Evolutionary conservation across 768 basidiomycete genomes (phyloP).

Genomic region (Psilocybe cubensis): DNA sequence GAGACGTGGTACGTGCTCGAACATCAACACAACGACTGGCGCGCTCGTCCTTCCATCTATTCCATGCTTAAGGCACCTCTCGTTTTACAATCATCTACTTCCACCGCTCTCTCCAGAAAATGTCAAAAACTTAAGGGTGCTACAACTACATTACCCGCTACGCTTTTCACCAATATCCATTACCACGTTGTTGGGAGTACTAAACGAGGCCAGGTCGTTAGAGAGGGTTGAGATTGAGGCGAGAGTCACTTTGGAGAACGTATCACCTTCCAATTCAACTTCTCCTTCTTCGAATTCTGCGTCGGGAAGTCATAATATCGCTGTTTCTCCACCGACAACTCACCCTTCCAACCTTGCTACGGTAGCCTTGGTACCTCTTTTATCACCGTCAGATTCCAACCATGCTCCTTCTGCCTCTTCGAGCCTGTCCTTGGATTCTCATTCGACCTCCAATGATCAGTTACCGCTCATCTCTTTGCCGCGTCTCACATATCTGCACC

Average conservation of each 20-base stretch:
- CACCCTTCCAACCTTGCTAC: no score
- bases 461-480: conserved; percentile 26
- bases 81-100: conserved; percentile 15
- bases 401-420: background rate
- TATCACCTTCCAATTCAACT: background rate
- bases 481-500: conserved; percentile 28
- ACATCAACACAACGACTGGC: background rate
- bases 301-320: no score
- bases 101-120: conserved; percentile 9
- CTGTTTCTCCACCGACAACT: no score
- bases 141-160: conserved; percentile 16
- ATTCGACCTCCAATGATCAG: no score
- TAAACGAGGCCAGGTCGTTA: conserved; percentile 6
- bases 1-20: background rate
- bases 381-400: background rate
- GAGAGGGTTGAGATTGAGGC: conserved; percentile 20
- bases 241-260: conserved; percentile 5
- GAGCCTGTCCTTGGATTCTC: no score
- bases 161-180: conserved; percentile 19
- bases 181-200: conserved; percentile 4
- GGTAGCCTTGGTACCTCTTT: no score
- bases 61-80: conserved; percentile 14
- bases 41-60: conserved; percentile 10
- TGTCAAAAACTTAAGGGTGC: conserved; percentile 5
- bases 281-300: background rate